These are phyloP conservation scores for Paramecium primaurelia DNA, from an alignment of 73 alveolate genomes.

Conservation along the genomic window DNA sequence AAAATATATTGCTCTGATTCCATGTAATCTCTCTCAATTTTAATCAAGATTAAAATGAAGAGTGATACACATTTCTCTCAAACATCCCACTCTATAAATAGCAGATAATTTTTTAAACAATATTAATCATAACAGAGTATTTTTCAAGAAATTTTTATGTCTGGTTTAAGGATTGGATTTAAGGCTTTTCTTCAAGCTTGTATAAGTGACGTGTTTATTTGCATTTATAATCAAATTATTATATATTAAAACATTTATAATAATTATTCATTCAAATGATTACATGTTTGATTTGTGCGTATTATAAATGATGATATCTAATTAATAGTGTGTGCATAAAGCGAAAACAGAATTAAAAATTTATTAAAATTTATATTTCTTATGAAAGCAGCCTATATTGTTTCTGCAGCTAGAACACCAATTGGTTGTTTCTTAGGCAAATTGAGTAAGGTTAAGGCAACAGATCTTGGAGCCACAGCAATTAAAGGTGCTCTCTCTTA, in stretches of 20 bases:
- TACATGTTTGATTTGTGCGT: not conserved
- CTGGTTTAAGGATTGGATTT: not conserved
- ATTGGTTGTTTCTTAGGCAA: slow-evolving; percentile 80
- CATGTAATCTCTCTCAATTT: slow-evolving; percentile 51
- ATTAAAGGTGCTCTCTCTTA: slow-evolving; percentile 71
- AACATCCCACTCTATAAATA: slow-evolving; percentile 50
- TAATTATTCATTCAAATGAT: not conserved
- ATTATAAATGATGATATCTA: not conserved
- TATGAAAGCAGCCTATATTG: slow-evolving; percentile 64
- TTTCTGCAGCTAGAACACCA: slow-evolving; percentile 80
- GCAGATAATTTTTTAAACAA: slow-evolving; percentile 43
- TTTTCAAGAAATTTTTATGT: slow-evolving; percentile 25
- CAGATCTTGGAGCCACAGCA: slow-evolving; percentile 72
- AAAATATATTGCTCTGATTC: slow-evolving; percentile 39
- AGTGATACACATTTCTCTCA: slow-evolving; percentile 59
- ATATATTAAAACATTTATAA: not conserved
- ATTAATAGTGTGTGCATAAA: not conserved
- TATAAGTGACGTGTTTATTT: not conserved
- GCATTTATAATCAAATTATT: not conserved
- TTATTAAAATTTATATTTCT: not conserved
- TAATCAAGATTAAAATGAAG: slow-evolving; percentile 47
- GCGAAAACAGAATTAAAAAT: not conserved
- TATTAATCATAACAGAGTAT: slow-evolving; percentile 41
- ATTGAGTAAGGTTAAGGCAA: slow-evolving; percentile 68
- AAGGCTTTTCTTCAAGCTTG: not conserved